These are phyloP conservation scores for Magnaporthales sp. DNA, from an alignment of 2,329 filamentous ascomycete genomes.

Conservation along the genomic window DNA sequence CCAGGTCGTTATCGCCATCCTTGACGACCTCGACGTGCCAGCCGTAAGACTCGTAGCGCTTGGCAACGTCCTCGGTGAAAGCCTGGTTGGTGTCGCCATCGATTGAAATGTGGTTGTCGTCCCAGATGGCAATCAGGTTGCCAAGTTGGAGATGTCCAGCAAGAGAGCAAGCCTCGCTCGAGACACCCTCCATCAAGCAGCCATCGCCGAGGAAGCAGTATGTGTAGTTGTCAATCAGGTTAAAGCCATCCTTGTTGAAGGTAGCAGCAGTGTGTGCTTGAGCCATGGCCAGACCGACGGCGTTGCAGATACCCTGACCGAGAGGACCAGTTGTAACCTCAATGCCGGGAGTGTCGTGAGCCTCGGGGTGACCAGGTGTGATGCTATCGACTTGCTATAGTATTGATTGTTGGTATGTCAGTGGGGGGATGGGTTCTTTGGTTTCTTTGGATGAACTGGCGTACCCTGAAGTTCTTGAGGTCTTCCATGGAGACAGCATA, in stretches of 20 bases:
- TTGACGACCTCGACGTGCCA: constrained; percentile 84
- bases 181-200: constrained; percentile 97
- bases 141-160: constrained; percentile 96
- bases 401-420: neutral
- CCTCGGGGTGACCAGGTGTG: constrained; percentile 92
- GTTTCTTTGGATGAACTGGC: constrained; percentile 25
- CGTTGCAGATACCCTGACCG: constrained; percentile 94
- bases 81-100: constrained; percentile 93
- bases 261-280: constrained; percentile 82
- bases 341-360: constrained; percentile 91
- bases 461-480: constrained; percentile 91
- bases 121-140: constrained; percentile 94
- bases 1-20: constrained; percentile 83
- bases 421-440: neutral
- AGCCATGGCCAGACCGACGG: constrained; percentile 94
- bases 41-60: constrained; percentile 94
- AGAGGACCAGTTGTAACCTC: constrained; percentile 98
- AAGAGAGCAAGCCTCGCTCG: constrained; percentile 81
- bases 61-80: constrained; percentile 93
- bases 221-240: constrained; percentile 92
- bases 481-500: constrained; percentile 83
- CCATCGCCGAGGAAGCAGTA: constrained; percentile 96
- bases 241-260: constrained; percentile 96
- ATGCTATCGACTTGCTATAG: constrained; percentile 52
- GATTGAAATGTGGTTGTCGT: constrained; percentile 95